These are phyloP conservation scores for Populus pruinosa DNA, from an alignment of 345 rosid species.

Conservation along the genomic window DNA sequence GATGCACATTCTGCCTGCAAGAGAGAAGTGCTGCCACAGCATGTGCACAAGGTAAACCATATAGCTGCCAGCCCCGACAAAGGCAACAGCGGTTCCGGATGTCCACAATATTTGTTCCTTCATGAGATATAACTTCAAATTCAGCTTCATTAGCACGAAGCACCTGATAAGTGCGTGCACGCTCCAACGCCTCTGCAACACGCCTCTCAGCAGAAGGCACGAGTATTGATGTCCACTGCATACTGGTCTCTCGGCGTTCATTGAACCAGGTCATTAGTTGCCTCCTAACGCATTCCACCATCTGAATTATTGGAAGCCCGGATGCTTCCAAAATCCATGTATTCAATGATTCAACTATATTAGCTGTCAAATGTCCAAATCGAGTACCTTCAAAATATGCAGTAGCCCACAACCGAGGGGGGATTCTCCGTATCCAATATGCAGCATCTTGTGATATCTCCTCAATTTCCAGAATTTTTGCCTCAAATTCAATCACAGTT, in stretches of 20 bases:
- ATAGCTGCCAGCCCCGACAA: slow-evolving; percentile 95
- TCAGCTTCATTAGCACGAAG: slow-evolving; percentile 93
- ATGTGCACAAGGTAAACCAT: slow-evolving; percentile 93
- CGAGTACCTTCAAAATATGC: slow-evolving; percentile 93
- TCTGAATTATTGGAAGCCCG: slow-evolving; percentile 95
- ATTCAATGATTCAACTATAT: slow-evolving; percentile 76
- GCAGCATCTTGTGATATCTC: slow-evolving; percentile 94
- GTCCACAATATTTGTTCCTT: slow-evolving; percentile 86
- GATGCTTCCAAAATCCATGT: slow-evolving; percentile 92
- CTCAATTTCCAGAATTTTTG: slow-evolving; percentile 81
- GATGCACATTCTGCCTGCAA: slow-evolving; percentile 96
- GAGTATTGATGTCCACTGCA: slow-evolving; percentile 94
- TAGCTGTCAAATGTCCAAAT: slow-evolving; percentile 88
- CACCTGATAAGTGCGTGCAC: slow-evolving; percentile 82
- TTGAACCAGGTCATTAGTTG: slow-evolving; percentile 99
- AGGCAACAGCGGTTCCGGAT: slow-evolving; percentile 89
- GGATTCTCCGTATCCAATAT: slow-evolving; percentile 84
- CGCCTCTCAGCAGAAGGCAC: slow-evolving; percentile 91
- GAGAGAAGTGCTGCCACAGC: slow-evolving; percentile 96
- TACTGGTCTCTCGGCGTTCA: slow-evolving; percentile 82
- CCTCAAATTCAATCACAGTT: slow-evolving; percentile 86
- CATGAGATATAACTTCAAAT: slow-evolving; percentile 90
- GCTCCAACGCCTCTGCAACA: slow-evolving; percentile 84
- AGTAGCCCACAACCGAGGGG: slow-evolving; percentile 94
- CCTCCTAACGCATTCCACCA: slow-evolving; percentile 98